These are phyloP conservation scores for Chrysanthemum lavandulifolium DNA, from an alignment of 129 eudicot genomes.

Conservation along the genomic window DNA sequence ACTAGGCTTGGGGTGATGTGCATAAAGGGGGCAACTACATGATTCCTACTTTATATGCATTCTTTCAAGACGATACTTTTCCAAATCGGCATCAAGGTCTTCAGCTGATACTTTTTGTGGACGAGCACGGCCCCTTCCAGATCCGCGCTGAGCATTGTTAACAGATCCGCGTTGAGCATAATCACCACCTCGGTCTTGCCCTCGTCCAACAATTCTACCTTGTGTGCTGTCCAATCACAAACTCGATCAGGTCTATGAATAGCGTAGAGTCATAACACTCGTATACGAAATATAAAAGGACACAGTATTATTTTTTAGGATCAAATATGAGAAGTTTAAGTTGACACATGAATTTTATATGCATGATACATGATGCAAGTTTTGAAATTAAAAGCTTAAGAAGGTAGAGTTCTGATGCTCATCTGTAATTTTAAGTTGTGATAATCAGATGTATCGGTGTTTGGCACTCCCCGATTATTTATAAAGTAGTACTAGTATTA, in stretches of 20 bases:
- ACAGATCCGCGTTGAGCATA: not conserved
- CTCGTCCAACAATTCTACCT: slow-evolving; percentile 42
- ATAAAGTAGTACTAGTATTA: too few relatives aligned
- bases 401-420: too few relatives aligned
- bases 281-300: not conserved
- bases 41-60: slow-evolving; percentile 37
- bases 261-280: not conserved
- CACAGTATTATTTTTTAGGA: not conserved
- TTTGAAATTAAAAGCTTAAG: too few relatives aligned
- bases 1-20: not conserved
- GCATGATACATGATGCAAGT: too few relatives aligned
- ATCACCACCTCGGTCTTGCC: slow-evolving; percentile 29
- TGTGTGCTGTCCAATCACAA: slow-evolving; percentile 11
- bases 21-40: not conserved
- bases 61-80: slow-evolving; percentile 42
- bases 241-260: not conserved
- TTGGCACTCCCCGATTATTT: too few relatives aligned
- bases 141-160: slow-evolving; percentile 3
- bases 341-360: not conserved
- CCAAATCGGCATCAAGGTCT: slow-evolving; percentile 61
- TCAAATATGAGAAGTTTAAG: not conserved
- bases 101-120: slow-evolving; percentile 38
- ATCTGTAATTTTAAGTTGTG: too few relatives aligned
- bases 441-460: too few relatives aligned
- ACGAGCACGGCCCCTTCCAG: slow-evolving; percentile 13